These are phyloP conservation scores for Sugiyamaella qingdaonensis DNA, from an alignment of 805 yeast genomes.

Conservation along the genomic window DNA sequence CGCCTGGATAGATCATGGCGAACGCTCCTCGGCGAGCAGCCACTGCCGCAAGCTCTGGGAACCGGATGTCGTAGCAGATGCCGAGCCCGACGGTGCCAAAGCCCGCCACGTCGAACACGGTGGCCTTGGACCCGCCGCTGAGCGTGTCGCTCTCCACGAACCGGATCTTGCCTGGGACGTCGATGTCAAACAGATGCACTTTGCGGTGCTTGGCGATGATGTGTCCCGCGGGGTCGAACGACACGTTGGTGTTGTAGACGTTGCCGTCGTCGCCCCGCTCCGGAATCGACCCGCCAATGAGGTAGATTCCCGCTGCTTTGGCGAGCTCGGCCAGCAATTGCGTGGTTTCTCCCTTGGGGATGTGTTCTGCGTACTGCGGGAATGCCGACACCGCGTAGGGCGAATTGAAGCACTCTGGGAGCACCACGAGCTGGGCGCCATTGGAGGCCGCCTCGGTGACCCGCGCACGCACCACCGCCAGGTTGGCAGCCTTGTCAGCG, in stretches of 20 bases:
- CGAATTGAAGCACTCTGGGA: conserved; percentile 96
- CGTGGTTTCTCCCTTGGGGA: conserved; percentile 68
- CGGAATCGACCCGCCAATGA: conserved; percentile 92
- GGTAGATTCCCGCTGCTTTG: conserved; percentile 51
- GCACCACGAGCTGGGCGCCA: conserved; percentile 68
- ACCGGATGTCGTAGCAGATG: conserved; percentile 87
- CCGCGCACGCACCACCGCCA: conserved; percentile 59
- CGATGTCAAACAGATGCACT: conserved; percentile 87
- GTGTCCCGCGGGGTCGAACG: conserved; percentile 68
- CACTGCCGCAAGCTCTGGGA: conserved; percentile 78
- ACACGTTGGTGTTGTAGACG: conserved; percentile 66
- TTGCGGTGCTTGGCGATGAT: conserved; percentile 86
- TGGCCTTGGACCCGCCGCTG: conserved; percentile 75
- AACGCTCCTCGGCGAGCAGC: conserved; percentile 70
- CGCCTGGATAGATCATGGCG: conserved; percentile 82
- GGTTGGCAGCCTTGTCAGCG: conserved; percentile 73
- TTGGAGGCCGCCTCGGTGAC: conserved; percentile 63
- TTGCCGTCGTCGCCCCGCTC: conserved; percentile 59
- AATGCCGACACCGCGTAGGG: conserved; percentile 89
- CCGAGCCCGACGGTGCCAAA: conserved; percentile 76
- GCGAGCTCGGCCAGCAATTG: conserved; percentile 62
- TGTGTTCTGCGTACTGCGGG: conserved; percentile 80
- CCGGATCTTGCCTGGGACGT: conserved; percentile 84
- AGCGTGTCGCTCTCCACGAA: conserved; percentile 77
- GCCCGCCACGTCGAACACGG: conserved; percentile 64